Evolutionary conservation across 306 rosid genomes (phyloP).

Genomic region (Cucumis cinereus): DNA sequence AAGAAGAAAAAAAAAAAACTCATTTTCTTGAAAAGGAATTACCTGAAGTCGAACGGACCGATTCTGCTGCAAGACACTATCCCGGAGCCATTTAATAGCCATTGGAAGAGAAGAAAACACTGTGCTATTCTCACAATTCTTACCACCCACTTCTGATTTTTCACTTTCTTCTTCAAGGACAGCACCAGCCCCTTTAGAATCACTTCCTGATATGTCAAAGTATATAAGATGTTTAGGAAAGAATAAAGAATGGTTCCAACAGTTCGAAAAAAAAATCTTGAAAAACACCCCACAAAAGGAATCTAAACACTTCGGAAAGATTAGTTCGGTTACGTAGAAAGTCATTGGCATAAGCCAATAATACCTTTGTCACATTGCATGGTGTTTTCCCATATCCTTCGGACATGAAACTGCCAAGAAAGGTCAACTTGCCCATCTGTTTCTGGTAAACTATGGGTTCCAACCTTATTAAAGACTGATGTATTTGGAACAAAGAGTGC

Average conservation of each 20-base stretch:
- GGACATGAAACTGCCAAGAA: slow-evolving; percentile 79
- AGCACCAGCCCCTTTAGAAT: slow-evolving; percentile 21
- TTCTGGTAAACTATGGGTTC: slow-evolving; percentile 43
- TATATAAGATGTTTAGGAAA: neutral
- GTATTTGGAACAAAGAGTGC: slow-evolving; percentile 81
- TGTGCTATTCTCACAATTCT: slow-evolving; percentile 51
- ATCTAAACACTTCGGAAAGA: neutral
- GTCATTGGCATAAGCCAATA: neutral
- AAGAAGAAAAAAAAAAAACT: neutral
- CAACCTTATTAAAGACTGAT: slow-evolving; percentile 69
- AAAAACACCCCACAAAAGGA: too few species aligned
- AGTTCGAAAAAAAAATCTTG: too few species aligned
- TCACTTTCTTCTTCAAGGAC: slow-evolving; percentile 44
- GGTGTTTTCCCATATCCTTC: slow-evolving; percentile 73
- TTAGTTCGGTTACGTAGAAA: neutral
- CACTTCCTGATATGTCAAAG: slow-evolving; percentile 21
- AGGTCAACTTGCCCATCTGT: slow-evolving; percentile 53
- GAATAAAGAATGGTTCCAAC: neutral
- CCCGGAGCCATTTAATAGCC: slow-evolving; percentile 78
- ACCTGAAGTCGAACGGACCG: slow-evolving; percentile 71
- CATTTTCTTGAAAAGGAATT: slow-evolving; percentile 6
- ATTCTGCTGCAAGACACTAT: slow-evolving; percentile 43
- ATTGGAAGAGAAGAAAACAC: slow-evolving; percentile 75
- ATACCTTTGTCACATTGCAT: slow-evolving; percentile 39
- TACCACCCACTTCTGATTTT: slow-evolving; percentile 32